Percentiles rank a stretch among this genome's conserved stretches.
Evolutionary conservation across 768 basidiomycete genomes (phyloP).

Genomic region (Tephrocybe sp.): DNA sequence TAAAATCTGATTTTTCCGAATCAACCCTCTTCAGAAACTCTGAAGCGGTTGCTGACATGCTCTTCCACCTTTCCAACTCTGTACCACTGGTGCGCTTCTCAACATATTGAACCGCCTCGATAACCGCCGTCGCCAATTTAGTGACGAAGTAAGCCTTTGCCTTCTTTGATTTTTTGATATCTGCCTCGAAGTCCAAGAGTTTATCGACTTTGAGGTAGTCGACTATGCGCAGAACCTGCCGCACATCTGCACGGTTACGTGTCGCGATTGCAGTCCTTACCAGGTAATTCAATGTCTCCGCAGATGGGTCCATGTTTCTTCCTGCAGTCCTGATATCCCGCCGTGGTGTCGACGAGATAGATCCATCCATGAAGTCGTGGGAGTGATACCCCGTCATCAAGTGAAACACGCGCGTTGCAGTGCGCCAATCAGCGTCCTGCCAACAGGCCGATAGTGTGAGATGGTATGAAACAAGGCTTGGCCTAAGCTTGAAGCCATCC

Average conservation of each 20-base stretch:
- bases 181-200: constrained; percentile 26
- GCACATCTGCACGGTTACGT: constrained; percentile 45
- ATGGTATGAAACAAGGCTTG: constrained; percentile 52
- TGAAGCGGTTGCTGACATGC: constrained; percentile 22
- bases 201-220: constrained; percentile 37
- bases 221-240: constrained; percentile 61
- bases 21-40: neutral
- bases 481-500: constrained; percentile 45
- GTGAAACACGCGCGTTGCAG: constrained; percentile 56
- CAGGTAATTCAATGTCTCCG: constrained; percentile 54
- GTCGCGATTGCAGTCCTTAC: constrained; percentile 56
- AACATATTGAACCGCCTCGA: constrained; percentile 38
- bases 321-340: constrained; percentile 40
- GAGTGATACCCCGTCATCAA: constrained; percentile 68
- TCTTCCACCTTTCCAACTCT: constrained; percentile 27
- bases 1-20: constrained; percentile 12
- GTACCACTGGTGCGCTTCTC: constrained; percentile 17
- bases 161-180: constrained; percentile 26
- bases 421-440: constrained; percentile 60
- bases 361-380: constrained; percentile 52
- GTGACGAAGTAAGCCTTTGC: constrained; percentile 37
- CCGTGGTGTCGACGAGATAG: constrained; percentile 32
- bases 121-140: constrained; percentile 47
- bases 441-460: constrained; percentile 64
- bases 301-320: constrained; percentile 43